Evolutionary conservation across 306 rosid species (phyloP).

Genomic region (Oemleria cerasiformis): DNA sequence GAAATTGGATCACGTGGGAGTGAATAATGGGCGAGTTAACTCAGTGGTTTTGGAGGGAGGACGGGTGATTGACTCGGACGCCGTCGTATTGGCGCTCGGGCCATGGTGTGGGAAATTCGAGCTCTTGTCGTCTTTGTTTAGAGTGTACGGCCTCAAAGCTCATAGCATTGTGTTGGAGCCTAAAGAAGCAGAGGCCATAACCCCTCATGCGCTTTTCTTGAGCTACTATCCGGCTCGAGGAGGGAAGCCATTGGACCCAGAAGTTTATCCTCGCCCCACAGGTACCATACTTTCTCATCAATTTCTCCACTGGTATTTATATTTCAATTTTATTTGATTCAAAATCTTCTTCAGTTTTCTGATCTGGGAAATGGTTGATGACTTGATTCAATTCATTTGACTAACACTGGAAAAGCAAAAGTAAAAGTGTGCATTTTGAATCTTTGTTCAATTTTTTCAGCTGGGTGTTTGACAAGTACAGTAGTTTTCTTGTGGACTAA

Average conservation of each 20-base stretch:
- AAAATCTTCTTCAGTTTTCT: neutral
- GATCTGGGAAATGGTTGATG: neutral
- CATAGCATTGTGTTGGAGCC: slow-evolving; percentile 83
- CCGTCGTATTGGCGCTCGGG: slow-evolving; percentile 74
- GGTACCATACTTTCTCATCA: slow-evolving; percentile 35
- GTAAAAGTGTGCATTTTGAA: neutral
- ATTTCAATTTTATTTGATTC: neutral
- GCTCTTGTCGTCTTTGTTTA: slow-evolving; percentile 45
- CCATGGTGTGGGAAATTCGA: slow-evolving; percentile 79
- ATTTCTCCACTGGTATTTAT: neutral
- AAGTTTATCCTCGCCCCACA: slow-evolving; percentile 91
- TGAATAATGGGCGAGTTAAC: slow-evolving; percentile 40
- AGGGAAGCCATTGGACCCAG: slow-evolving; percentile 64
- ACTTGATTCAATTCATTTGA: neutral
- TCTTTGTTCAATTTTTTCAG: neutral
- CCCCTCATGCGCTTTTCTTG: slow-evolving; percentile 76
- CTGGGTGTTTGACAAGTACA: neutral
- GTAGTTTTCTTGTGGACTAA: neutral
- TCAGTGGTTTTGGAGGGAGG: slow-evolving; percentile 66
- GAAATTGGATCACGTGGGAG: slow-evolving; percentile 54
- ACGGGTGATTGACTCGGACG: slow-evolving; percentile 51
- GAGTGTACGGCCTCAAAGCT: slow-evolving; percentile 70
- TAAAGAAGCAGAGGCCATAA: slow-evolving; percentile 43
- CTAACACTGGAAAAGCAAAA: neutral
- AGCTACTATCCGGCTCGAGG: slow-evolving; percentile 40